These are phyloP conservation scores for Hypericum androsaemum DNA, from an alignment of 345 rosid species.

Conservation along the genomic window DNA sequence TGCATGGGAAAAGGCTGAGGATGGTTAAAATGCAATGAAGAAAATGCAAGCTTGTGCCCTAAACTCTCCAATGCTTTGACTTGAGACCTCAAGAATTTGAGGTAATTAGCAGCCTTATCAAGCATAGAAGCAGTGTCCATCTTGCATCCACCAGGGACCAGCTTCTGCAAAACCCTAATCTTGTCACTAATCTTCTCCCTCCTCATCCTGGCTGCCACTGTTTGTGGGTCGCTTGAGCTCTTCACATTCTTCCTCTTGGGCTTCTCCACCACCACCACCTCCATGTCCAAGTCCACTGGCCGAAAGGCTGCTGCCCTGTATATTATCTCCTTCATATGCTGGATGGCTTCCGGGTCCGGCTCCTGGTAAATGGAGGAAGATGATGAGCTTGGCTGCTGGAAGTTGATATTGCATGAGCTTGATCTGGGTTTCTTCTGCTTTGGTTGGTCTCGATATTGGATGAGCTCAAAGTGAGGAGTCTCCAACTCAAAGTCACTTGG, in stretches of 20 bases:
- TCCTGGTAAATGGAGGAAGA: slow-evolving; percentile 43
- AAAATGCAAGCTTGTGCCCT: slow-evolving; percentile 38
- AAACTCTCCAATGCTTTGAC: slow-evolving; percentile 70
- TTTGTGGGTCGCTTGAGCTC: slow-evolving; percentile 82
- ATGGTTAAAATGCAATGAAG: slow-evolving; percentile 30
- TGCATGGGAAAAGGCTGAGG: slow-evolving; percentile 37
- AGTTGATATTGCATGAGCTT: slow-evolving; percentile 61
- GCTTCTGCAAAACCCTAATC: slow-evolving; percentile 80
- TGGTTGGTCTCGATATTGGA: slow-evolving; percentile 36
- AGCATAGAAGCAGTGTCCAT: slow-evolving; percentile 99
- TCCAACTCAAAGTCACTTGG: slow-evolving; percentile 26
- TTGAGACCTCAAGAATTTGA: slow-evolving; percentile 80
- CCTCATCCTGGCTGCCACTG: slow-evolving; percentile 92
- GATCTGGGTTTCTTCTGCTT: slow-evolving; percentile 49
- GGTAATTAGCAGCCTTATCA: slow-evolving; percentile 93
- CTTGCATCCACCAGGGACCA: slow-evolving; percentile 92
- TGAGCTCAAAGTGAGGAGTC: too few relatives aligned
- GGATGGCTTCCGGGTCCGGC: slow-evolving; percentile 77
- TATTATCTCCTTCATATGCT: slow-evolving; percentile 92
- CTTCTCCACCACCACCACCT: slow-evolving; percentile 45
- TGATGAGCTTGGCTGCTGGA: slow-evolving; percentile 49
- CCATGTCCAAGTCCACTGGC: slow-evolving; percentile 72
- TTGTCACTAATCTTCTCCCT: slow-evolving; percentile 92
- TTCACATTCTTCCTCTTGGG: slow-evolving; percentile 82
- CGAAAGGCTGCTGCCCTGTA: slow-evolving; percentile 79